Conservation (phyloP, 2,329 filamentous ascomycete genomes). For the Aspergillus ustus region DNA sequence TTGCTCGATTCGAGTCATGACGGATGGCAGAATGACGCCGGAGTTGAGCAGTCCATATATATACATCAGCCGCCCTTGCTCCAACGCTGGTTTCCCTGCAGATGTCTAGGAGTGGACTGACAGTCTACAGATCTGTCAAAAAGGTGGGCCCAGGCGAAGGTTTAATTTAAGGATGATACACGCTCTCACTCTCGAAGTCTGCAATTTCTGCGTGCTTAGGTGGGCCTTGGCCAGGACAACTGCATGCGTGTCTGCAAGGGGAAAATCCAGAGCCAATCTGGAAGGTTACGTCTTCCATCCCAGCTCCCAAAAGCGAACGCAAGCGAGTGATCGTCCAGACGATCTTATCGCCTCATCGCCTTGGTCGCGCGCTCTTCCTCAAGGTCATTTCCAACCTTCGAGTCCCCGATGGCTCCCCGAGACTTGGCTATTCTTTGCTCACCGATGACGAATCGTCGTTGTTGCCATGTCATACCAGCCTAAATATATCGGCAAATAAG, state of each 20-base stretch:
- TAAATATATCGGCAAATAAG: slow-evolving; percentile 6
- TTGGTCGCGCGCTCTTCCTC: background rate
- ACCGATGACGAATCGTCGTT: background rate
- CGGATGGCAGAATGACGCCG: background rate
- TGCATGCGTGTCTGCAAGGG: slow-evolving; percentile 26
- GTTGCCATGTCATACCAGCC: background rate
- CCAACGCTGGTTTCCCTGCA: background rate
- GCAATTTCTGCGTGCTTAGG: slow-evolving; percentile 29
- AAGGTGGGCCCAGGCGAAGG: slow-evolving; percentile 33
- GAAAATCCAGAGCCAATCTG: slow-evolving; percentile 7
- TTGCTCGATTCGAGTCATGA: background rate
- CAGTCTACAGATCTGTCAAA: slow-evolving; percentile 23
- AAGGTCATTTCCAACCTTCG: background rate
- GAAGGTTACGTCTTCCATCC: background rate
- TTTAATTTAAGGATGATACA: slow-evolving; percentile 46
- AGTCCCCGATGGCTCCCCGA: slow-evolving; percentile 7
- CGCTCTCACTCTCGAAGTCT: background rate
- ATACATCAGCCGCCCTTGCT: background rate
- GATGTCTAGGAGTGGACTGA: background rate
- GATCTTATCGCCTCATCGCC: slow-evolving; percentile 8
- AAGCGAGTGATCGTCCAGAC: slow-evolving; percentile 8
- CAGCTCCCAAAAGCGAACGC: slow-evolving; percentile 3
- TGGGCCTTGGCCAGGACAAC: slow-evolving; percentile 30
- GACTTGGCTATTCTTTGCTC: background rate
- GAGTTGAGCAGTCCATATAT: background rate